Evolutionary conservation across 306 rosid species (phyloP).

Genomic region (Fagus sylvatica): DNA sequence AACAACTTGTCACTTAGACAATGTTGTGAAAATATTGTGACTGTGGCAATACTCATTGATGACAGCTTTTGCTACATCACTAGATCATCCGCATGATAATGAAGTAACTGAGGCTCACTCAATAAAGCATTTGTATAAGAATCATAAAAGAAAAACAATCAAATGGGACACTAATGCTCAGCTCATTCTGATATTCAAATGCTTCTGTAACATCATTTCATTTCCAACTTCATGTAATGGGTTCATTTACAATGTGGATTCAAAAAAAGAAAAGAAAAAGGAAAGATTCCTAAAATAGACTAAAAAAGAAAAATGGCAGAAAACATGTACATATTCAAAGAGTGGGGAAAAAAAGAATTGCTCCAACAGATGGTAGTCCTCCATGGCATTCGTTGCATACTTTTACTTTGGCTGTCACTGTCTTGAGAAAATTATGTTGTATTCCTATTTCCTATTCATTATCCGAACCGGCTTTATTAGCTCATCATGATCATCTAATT

Average conservation of each 20-base stretch:
- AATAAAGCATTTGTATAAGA: neutral
- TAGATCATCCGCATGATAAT: neutral
- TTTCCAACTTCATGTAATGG: too few relatives aligned
- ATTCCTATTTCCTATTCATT: constrained; percentile 29
- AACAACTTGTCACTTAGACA: too few relatives aligned
- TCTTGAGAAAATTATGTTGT: constrained; percentile 16
- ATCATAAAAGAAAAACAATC: neutral
- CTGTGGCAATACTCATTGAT: neutral
- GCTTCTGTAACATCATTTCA: neutral
- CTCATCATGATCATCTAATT: constrained; percentile 52
- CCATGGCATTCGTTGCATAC: neutral
- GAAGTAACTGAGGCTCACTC: neutral
- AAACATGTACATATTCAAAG: neutral
- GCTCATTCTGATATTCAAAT: neutral
- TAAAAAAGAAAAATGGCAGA: neutral
- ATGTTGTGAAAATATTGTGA: neutral
- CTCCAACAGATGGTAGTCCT: constrained; percentile 9
- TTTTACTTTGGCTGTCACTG: constrained; percentile 21
- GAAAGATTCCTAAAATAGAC: neutral
- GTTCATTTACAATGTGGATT: neutral
- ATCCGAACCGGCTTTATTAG: constrained; percentile 58
- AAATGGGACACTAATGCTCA: neutral
- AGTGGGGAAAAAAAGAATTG: too few relatives aligned
- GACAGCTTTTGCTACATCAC: neutral
- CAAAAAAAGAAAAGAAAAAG: neutral